Base-by-base conservation (phyloP, 805 yeast species). In the Saturnispora diversa region DNA sequence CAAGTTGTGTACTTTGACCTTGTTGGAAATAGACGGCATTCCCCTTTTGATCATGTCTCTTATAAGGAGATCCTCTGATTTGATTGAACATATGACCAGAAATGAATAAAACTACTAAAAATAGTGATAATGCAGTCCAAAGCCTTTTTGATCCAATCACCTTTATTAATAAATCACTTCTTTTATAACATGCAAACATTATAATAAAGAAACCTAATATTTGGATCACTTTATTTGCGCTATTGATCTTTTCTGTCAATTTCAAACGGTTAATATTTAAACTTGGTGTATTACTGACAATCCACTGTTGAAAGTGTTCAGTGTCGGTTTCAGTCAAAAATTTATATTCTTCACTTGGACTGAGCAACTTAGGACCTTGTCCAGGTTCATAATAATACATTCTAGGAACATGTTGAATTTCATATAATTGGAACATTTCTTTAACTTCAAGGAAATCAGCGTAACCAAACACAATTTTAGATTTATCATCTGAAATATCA, bases 61-160 rank as follows among this genome's bases (percentile, higher is more conserved):
- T 66, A 55, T 80, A 84, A 23, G 70, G 87, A 6, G 80, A 70
- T 28, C 73, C 72, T 60, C 97, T 76, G 47, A 92, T 92, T 50
- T 75, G 73, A 59, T 86, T 88, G 72, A 77, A 92, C 98, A 92
- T 92, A 63, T 87, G 83, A 13, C 98, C 98, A 6, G 90, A 69
- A 35, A 74, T 77, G 68, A 88, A 84, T 50, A 87, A 63, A 44
- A 88, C 65, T 27, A 84, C 71, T 15, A 73, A 51, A 42, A 82
- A 64, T n/a, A 84, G 66, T 3, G 84, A 70, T 9, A 73, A 33
- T 2, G 77, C 73, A 32, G 84, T 81, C 97, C 97, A 92, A 29
- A 84, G 54, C 36, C 72, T 63, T 50, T 70, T 78, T 30, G 75
- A 71, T 20, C 64, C 60, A 10, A 77, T 33, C 5, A 84, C 36